A percentile compares a stretch with the other conserved stretches of the same genome.
These are phyloP conservation scores for Aspergillus neoniger DNA, from an alignment of 2,329 filamentous ascomycete species.

Conservation along the genomic window DNA sequence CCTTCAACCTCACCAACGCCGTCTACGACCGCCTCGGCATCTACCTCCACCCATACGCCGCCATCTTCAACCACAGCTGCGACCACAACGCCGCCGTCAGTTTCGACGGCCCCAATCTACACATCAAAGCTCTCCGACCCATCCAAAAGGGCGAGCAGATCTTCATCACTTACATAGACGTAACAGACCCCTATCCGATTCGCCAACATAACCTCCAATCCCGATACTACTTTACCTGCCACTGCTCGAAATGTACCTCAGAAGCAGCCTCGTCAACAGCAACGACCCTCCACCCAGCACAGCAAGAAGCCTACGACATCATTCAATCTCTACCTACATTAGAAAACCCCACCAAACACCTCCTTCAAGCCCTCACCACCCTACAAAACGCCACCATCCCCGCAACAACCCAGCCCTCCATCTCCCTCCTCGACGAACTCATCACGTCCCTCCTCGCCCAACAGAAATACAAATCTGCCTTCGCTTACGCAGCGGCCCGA, in stretches of 20 bases:
- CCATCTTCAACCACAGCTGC: constrained; percentile 64
- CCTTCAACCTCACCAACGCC: constrained; percentile 58
- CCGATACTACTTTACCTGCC: constrained; percentile 62
- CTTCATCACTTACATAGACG: constrained; percentile 64
- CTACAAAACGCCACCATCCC: constrained; percentile 46
- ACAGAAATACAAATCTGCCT: constrained; percentile 49
- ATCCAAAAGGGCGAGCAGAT: constrained; percentile 60
- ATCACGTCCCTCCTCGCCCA: constrained; percentile 51
- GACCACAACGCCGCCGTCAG: constrained; percentile 60
- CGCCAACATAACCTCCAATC: constrained; percentile 55
- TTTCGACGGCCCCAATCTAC: constrained; percentile 56
- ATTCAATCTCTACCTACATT: constrained; percentile 23
- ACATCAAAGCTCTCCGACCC: constrained; percentile 54
- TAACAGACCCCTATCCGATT: constrained; percentile 52
- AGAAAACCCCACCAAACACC: constrained; percentile 25
- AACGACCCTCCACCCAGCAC: constrained; percentile 17
- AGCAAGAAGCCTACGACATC: neutral
- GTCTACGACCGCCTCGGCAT: constrained; percentile 61
- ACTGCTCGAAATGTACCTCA: constrained; percentile 53
- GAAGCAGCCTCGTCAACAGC: constrained; percentile 11
- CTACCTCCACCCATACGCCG: constrained; percentile 57
- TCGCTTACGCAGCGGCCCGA: constrained; percentile 54
- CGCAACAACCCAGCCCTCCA: constrained; percentile 56
- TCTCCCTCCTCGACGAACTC: constrained; percentile 56
- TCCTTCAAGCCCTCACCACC: constrained; percentile 40